These are phyloP conservation scores for Pseudopyrenochaeta lycopersici DNA, from an alignment of 2,329 filamentous ascomycete genomes.

Conservation along the genomic window DNA sequence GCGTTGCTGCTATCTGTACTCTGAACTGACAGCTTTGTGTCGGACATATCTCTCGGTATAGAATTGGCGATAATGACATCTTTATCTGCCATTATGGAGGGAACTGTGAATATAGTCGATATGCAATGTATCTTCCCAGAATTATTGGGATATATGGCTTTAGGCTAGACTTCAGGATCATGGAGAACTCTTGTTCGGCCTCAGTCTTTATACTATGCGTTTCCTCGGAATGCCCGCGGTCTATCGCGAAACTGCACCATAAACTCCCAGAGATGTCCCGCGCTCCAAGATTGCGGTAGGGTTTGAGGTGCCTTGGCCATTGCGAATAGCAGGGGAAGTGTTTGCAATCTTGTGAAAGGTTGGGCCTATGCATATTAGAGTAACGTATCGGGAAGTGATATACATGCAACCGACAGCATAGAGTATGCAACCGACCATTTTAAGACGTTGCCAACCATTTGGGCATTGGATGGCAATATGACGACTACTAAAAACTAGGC, in stretches of 20 bases:
- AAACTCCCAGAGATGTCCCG: constrained; percentile 2
- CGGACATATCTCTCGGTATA: not conserved
- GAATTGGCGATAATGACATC: not conserved
- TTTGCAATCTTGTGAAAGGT: constrained; percentile 12
- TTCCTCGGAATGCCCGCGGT: not conserved
- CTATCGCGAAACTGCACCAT: not conserved
- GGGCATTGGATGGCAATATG: not conserved
- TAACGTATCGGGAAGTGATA: not conserved
- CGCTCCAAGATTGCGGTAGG: constrained; percentile 2
- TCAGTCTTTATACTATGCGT: not conserved
- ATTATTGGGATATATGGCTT: not conserved
- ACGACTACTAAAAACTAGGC: too few species aligned
- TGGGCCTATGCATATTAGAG: not conserved
- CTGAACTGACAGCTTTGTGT: not conserved
- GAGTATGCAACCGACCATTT: not conserved
- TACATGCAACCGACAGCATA: not conserved
- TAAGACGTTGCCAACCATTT: not conserved
- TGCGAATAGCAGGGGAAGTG: constrained; percentile 21
- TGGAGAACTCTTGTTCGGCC: not conserved
- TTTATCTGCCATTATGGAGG: not conserved
- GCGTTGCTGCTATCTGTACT: constrained; percentile 1
- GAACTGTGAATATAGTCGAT: not conserved
- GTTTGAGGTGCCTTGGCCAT: constrained; percentile 12
- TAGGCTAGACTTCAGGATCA: not conserved
- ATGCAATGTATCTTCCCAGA: not conserved